Evolutionary conservation across 2,329 filamentous ascomycete genomes (phyloP).

Genomic region (Scedosporium minutisporum): DNA sequence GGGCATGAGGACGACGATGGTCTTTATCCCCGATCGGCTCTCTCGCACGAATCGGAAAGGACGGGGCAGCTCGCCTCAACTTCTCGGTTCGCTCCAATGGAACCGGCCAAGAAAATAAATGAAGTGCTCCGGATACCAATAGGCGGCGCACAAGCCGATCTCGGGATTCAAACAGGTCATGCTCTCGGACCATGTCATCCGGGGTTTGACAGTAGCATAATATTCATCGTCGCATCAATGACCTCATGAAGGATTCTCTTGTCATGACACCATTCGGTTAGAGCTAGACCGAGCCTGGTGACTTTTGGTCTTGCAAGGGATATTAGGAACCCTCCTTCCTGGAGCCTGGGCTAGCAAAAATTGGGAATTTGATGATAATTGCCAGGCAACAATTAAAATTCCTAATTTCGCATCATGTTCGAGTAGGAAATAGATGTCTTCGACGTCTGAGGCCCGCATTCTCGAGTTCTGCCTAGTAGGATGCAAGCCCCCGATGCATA

Average conservation of each 20-base stretch:
- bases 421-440: neutral
- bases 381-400: too few species aligned
- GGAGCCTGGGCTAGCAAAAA: too few species aligned
- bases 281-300: too few species aligned
- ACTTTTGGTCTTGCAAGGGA: too few species aligned
- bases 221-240: too few species aligned
- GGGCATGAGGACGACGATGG: neutral
- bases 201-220: too few species aligned
- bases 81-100: neutral
- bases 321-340: too few species aligned
- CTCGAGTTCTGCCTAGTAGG: neutral
- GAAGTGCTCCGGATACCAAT: neutral
- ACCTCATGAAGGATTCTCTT: too few species aligned
- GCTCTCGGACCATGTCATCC: neutral
- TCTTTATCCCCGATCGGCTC: neutral
- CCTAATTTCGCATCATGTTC: too few species aligned
- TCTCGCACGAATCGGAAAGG: neutral
- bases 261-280: too few species aligned
- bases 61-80: neutral
- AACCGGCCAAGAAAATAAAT: neutral
- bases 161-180: neutral
- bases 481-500: neutral
- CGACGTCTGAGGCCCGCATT: neutral
- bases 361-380: too few species aligned
- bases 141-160: neutral